Conservation (phyloP, 2,329 filamentous ascomycete genomes). For the Apiospora hydei region DNA sequence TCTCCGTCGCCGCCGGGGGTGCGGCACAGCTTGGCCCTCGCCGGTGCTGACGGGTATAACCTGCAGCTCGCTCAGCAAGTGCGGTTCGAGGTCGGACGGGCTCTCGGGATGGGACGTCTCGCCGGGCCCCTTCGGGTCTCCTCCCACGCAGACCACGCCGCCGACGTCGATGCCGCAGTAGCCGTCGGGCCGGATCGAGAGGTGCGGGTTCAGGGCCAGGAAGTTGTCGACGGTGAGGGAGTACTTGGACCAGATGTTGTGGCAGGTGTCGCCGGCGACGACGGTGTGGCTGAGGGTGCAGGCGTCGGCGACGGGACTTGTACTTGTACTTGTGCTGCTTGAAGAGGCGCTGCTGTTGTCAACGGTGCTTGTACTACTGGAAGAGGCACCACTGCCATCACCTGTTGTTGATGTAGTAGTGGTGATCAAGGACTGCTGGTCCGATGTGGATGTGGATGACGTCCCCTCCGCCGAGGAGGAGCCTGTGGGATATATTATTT, state of each 20-base stretch:
- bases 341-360: neutral
- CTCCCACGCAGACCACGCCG: neutral
- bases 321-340: neutral
- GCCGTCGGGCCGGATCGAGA: neutral
- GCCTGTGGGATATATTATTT: too few species aligned
- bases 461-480: too few species aligned
- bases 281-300: constrained; percentile 1
- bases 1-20: neutral
- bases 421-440: too few species aligned
- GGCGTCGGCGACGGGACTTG: neutral
- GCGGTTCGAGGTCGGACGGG: neutral
- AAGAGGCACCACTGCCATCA: too few species aligned
- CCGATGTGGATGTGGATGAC: too few species aligned
- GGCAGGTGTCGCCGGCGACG: constrained; percentile 4
- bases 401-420: neutral
- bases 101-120: neutral
- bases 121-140: neutral
- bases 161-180: constrained; percentile 1
- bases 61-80: neutral
- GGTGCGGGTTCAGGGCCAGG: neutral
- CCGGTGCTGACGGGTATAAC: neutral
- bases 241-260: neutral
- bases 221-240: neutral
- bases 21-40: neutral
- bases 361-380: too few species aligned